Conservation (phyloP, 2,329 filamentous ascomycete genomes). For the Penicillium palitans region DNA sequence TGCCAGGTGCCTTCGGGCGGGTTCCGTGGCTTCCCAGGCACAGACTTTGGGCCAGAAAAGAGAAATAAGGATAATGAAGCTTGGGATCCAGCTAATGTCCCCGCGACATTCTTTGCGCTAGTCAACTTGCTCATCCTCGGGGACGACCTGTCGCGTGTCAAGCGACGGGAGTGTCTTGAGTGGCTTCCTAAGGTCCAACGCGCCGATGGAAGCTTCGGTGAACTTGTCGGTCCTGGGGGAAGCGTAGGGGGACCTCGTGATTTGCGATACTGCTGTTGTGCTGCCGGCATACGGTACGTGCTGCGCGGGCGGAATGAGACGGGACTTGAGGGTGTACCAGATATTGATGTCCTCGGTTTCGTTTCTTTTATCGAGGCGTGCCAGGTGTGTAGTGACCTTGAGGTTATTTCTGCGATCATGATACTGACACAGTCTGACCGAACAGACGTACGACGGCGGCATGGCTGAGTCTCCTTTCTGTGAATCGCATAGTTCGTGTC, state of each 20-base stretch:
- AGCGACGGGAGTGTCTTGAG: constrained; percentile 63
- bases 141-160: constrained; percentile 65
- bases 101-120: constrained; percentile 87
- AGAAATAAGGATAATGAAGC: constrained; percentile 53
- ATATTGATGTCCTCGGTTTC: constrained; percentile 72
- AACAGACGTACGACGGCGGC: constrained; percentile 79
- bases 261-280: constrained; percentile 84
- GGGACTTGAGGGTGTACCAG: constrained; percentile 59
- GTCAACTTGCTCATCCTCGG: constrained; percentile 67
- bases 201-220: constrained; percentile 85
- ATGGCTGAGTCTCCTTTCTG: constrained; percentile 75
- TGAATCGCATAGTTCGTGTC: constrained; percentile 72
- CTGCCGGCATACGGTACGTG: constrained; percentile 78
- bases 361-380: constrained; percentile 69
- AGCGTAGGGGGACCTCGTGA: constrained; percentile 76
- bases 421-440: constrained; percentile 13
- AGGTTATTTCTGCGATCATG: not conserved
- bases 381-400: constrained; percentile 47
- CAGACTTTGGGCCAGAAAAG: constrained; percentile 51
- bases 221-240: constrained; percentile 64
- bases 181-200: constrained; percentile 80
- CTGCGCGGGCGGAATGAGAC: constrained; percentile 64
- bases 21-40: constrained; percentile 82
- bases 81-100: constrained; percentile 78
- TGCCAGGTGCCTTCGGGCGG: constrained; percentile 85